A percentile compares a stretch with the other conserved stretches of the same genome.
Conservation (phyloP, 2,329 filamentous ascomycete species). For the Talaromyces atroroseus region DNA sequence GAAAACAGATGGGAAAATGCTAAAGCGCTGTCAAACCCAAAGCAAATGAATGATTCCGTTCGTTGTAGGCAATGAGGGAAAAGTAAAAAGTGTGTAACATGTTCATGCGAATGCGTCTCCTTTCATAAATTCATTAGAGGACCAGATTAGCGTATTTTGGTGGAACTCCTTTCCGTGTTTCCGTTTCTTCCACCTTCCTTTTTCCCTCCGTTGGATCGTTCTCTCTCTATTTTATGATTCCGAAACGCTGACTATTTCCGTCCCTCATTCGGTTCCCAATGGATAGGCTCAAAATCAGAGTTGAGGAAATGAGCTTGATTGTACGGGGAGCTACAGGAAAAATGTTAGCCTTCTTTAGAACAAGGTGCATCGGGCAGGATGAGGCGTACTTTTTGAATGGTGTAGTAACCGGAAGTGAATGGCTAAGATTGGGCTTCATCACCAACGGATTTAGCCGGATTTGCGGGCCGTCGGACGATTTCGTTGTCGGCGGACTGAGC, state of each 20-base stretch:
- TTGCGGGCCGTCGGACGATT: constrained; percentile 33
- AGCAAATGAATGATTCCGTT: not conserved
- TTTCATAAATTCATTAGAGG: not conserved
- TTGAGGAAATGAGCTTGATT: constrained; percentile 45
- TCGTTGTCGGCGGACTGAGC: constrained; percentile 29
- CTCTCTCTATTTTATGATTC: not conserved
- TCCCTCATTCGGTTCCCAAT: constrained; percentile 39
- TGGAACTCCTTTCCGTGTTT: not conserved
- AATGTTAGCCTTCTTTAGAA: constrained; percentile 1
- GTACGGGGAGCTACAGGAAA: constrained; percentile 34
- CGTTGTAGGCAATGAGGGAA: not conserved
- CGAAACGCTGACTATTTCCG: constrained; percentile 20
- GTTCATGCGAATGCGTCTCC: not conserved
- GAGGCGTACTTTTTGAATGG: constrained; percentile 38
- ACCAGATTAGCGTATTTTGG: not conserved
- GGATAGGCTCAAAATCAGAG: constrained; percentile 41
- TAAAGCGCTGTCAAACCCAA: constrained; percentile 10
- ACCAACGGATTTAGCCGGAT: constrained; percentile 40
- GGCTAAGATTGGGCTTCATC: constrained; percentile 36
- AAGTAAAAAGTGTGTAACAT: not conserved
- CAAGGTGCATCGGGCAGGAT: not conserved
- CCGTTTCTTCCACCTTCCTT: not conserved
- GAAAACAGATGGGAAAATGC: constrained; percentile 2
- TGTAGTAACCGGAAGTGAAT: constrained; percentile 35
- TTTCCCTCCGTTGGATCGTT: not conserved